Evolutionary conservation across 192 early-diverging fungal genomes (phyloP), one percentile per base, ranked within the genome.

Genomic region (Backusella tarrabulga): DNA sequence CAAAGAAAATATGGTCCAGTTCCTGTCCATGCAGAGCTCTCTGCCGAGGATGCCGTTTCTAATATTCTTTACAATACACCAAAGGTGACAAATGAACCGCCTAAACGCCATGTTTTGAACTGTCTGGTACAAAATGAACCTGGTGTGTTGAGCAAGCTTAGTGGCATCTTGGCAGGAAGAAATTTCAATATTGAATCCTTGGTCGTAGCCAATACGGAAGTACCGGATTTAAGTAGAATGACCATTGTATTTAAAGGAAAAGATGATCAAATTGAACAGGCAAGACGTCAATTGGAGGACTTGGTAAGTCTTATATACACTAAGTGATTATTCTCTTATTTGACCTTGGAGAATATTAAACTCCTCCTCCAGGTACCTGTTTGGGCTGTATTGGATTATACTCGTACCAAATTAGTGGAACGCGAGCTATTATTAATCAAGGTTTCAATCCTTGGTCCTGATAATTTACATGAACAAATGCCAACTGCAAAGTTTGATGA

Each of bases 171-270:
- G 83, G 97, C 97, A 2, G 96, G 91, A 36, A 86, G 97, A 54
- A 95, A 95, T 0, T 97, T 98, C 87, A 99, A 98, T 82, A 99
- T 99, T 82, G 97, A 99, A 81, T 95, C 95, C 42, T 85, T 99
- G 42, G 96, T 99, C 4, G 97, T 96, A 4, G 93, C 95, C 77
- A 95, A 95, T 77, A 99, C 97, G 26, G 96, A 99, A 77, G 96
- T 97, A 21, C 88, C 91, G 0, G 96, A 96, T 69, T 86, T 99
- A 68, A 91, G 90, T 79, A 89, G 97, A 60, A 98, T 98, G 96
- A 98, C 96, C 6, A 91, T 99, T 69, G 95, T 97, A 17, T 85
- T 99, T 67, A 92, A 91, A 74, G 97, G 96, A 17, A 91, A 93
- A 34, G 87, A 90, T 15, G 87, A 83, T 14, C 87, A 88, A 63